Conservation (phyloP, 73 alveolate species). For the Tetrahymena thermophila region DNA sequence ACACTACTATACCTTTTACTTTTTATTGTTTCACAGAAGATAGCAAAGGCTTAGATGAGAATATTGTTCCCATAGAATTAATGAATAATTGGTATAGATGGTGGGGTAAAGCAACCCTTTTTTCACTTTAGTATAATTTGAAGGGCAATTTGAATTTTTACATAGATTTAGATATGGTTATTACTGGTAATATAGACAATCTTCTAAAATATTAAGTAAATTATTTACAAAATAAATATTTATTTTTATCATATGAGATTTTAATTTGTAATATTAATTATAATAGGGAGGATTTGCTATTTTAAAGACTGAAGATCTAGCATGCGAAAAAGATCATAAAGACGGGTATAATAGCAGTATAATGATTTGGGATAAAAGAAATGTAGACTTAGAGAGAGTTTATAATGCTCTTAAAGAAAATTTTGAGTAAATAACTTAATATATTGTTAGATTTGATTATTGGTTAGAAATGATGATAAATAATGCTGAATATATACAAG, state of each 20-base stretch:
- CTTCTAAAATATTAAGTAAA: slow-evolving; percentile 8
- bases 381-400: slow-evolving; percentile 45
- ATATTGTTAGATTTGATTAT: slow-evolving; percentile 60
- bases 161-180: slow-evolving; percentile 74
- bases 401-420: slow-evolving; percentile 27
- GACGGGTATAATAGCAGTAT: slow-evolving; percentile 65
- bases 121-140: slow-evolving; percentile 31
- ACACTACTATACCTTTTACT: slow-evolving; percentile 19
- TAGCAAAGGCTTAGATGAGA: slow-evolving; percentile 48
- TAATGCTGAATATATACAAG: slow-evolving; percentile 52
- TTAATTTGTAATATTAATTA: not conserved
- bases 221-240: not conserved
- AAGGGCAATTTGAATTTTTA: slow-evolving; percentile 41
- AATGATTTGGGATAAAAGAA: slow-evolving; percentile 44
- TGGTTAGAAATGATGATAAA: slow-evolving; percentile 61
- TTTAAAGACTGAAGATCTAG: slow-evolving; percentile 54
- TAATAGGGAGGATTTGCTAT: slow-evolving; percentile 59
- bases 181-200: slow-evolving; percentile 53
- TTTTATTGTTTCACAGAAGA: slow-evolving; percentile 69
- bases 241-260: not conserved
- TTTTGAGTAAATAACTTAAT: slow-evolving; percentile 38
- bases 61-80: slow-evolving; percentile 34
- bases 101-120: slow-evolving; percentile 72
- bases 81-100: slow-evolving; percentile 63
- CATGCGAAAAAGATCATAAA: slow-evolving; percentile 54